A percentile compares a stretch with the other conserved stretches of the same genome.
Evolutionary conservation across 306 rosid species (phyloP).

Genomic region (Rosa multiflora): DNA sequence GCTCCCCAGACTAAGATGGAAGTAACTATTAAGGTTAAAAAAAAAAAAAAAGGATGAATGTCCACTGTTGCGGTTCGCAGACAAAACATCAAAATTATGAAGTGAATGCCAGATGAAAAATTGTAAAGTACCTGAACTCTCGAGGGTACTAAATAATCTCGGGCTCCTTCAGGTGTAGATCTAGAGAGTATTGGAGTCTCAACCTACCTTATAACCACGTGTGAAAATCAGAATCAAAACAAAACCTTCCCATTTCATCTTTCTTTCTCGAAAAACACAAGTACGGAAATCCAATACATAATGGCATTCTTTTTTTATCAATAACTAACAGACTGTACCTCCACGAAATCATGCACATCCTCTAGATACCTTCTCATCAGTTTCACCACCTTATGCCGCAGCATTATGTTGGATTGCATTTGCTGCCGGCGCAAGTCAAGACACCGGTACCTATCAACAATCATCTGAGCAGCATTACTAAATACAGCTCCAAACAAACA

Average conservation of each 20-base stretch:
- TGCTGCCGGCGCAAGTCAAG: conserved; percentile 86
- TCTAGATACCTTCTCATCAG: conserved; percentile 84
- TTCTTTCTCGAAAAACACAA: not conserved
- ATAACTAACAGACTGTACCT: conserved; percentile 52
- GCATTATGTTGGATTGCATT: conserved; percentile 78
- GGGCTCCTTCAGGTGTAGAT: conserved; percentile 98
- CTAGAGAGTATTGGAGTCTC: conserved; percentile 98
- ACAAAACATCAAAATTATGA: conserved; percentile 10
- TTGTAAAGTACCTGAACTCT: conserved; percentile 80
- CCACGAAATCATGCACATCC: conserved; percentile 82
- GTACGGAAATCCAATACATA: not conserved
- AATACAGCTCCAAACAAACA: conserved; percentile 21
- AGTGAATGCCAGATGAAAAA: conserved; percentile 21
- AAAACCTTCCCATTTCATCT: not conserved
- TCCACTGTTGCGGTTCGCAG: not conserved
- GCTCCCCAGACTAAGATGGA: conserved; percentile 32
- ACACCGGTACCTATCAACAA: conserved; percentile 68
- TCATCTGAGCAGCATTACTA: conserved; percentile 20
- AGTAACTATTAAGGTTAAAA: not conserved
- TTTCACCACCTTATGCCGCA: conserved; percentile 87
- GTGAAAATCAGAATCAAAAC: conserved; percentile 44
- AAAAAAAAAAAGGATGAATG: not conserved
- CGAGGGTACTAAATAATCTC: conserved; percentile 96
- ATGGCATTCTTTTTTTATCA: not conserved
- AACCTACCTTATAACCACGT: conserved; percentile 85